Evolutionary conservation across 2,329 filamentous ascomycete species (phyloP).

Genomic region (Epicoccum sorghinum): DNA sequence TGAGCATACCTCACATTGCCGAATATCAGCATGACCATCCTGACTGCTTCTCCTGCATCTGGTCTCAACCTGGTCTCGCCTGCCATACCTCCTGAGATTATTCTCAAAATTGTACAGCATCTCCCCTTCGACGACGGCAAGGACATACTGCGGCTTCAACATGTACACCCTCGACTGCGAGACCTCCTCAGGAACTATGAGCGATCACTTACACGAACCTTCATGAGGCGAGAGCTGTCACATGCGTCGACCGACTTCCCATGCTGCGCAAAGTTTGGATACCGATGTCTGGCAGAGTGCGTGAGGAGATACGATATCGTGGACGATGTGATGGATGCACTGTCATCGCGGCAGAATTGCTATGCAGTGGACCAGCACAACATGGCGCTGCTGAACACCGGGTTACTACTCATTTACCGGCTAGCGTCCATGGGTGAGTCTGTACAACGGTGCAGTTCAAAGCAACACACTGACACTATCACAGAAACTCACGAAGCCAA

Average conservation of each 20-base stretch:
- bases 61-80: slow-evolving; percentile 22
- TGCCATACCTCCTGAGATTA: slow-evolving; percentile 34
- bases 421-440: slow-evolving; percentile 26
- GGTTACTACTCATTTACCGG: slow-evolving; percentile 35
- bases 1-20: neutral
- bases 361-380: slow-evolving; percentile 34
- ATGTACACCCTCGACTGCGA: slow-evolving; percentile 26
- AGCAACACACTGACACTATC: slow-evolving; percentile 3
- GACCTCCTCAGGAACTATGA: slow-evolving; percentile 33
- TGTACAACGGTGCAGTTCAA: neutral
- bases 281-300: slow-evolving; percentile 37
- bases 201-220: slow-evolving; percentile 29
- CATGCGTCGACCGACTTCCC: slow-evolving; percentile 40
- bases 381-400: slow-evolving; percentile 32
- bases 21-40: slow-evolving; percentile 17
- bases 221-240: slow-evolving; percentile 32
- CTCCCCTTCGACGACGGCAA: slow-evolving; percentile 34
- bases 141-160: slow-evolving; percentile 24
- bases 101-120: slow-evolving; percentile 35
- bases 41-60: neutral
- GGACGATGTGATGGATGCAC: slow-evolving; percentile 40
- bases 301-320: slow-evolving; percentile 37
- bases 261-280: slow-evolving; percentile 12
- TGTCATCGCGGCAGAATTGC: slow-evolving; percentile 35
- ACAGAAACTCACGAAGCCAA: slow-evolving; percentile 22